Evolutionary conservation across 2,329 filamentous ascomycete genomes (phyloP), one percentile per base, ranked within the genome.

Genomic region (Colletotrichum costaricense): DNA sequence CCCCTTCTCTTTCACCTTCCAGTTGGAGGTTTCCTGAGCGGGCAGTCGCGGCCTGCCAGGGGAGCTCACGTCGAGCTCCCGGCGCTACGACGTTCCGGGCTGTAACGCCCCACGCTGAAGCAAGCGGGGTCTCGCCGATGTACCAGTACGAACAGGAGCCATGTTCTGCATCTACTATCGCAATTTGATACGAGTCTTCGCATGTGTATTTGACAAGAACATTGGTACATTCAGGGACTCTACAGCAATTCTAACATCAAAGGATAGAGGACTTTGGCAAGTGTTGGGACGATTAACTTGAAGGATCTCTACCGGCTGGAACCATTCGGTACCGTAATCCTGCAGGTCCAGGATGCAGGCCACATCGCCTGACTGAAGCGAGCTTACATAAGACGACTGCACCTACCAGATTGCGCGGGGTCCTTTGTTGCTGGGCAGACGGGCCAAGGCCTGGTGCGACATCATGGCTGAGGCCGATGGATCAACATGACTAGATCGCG

Each of bases 381-480:
- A 49, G 69, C 24, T 72, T 69, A 72, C 24, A 11, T 72, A 72
- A 72, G 28, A 24, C n/a, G 2, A 9, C n/a, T 4, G 46, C 22
- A 67, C 38, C 26, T 11, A 11, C 28, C 24, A 5, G 19, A 22
- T 57, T 46, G 24, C 57, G 69, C 52, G 58, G 65, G 65, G 65
- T 72, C 54, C 38, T 46, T 59, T 30, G 69, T 72, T 72, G 65
- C 65, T 30, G 69, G 69, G 69, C 52, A 59, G 42, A 59, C 65
- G 9, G 28, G 56, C 56, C 56, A 66, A 24, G 46, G 8, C 62
- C 33, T n/a, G 52, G 46, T 69, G 60, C 22, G 30, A 69, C 52
- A 49, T 57, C 11, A 14, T 57, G 54, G 22, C 46, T 63, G 46
- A 26, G 54, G 30, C 46, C 19, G 46, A 26, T 49, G 42, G 8